Evolutionary conservation across 768 basidiomycete genomes (phyloP), one percentile per base, ranked within the genome.

Genomic region (Auricularia sp.): DNA sequence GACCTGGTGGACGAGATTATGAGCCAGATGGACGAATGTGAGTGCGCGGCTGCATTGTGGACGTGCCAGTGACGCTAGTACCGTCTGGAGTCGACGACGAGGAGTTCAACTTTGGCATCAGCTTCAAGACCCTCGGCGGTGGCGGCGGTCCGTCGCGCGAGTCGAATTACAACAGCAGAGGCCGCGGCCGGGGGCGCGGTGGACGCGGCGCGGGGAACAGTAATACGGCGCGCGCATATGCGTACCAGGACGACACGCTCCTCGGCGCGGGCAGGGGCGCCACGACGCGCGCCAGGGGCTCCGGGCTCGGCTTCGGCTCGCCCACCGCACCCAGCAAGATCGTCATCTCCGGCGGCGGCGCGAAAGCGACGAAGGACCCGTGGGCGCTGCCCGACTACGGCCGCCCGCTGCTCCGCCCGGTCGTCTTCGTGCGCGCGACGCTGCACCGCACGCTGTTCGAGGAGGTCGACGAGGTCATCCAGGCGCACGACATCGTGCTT

Each of bases 341-440:
- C 10, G 56, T 59, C 16, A 18, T 54, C 54, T 7, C 54, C 18
- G n/a, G 18, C 8, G n/a, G 34, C 24, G 56, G 21, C 24, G 24
- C 18, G 29, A 8, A 4, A 11, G 56, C 56, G 11, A 24, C 24
- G 14, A 59, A n/a, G 16, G 56, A 59, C 3, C 75, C 88, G 18
- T 88, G 87, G 1, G 79, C 77, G 29, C 69, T 86, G 54, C 75
- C 89, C 7, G 79, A 82, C 65, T 74, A 80, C 33, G 82, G 84
- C 45, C 76, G 90, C 35, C 89, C 88, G 1, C 76, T 85, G 0
- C 77, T 92, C 18, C 77, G 78, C n/a, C 90, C 90, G 0, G 76
- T 93, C 68, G 75, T 75, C 13, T 92, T 93, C 68, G 88, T 92
- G 13, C 84, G 78, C 18, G 84, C 87, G 0, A 77, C 79, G 11